Evolutionary conservation across 2,329 filamentous ascomycete species (phyloP), one percentile per base, ranked within the genome.

Genomic region (Dryadomyces quercus-mongolicae): DNA sequence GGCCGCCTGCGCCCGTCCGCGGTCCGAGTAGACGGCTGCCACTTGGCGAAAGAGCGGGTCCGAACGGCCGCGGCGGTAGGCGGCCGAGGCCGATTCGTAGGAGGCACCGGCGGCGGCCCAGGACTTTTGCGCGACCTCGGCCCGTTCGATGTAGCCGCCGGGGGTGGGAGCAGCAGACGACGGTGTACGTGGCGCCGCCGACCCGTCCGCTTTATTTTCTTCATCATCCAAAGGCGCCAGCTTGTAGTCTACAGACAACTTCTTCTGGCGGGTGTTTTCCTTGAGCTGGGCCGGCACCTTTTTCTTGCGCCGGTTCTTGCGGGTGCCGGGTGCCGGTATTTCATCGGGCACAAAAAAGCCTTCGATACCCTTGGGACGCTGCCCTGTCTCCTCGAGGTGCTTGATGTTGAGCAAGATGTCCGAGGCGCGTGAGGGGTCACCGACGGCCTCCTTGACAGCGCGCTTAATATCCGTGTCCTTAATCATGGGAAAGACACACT

Each of bases 381-480:
- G 73, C 0, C 78, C 78, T 1, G 74, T 77, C 55, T 89, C 81
- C 55, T 88, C 81, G 5, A 96, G 82, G 63, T 85, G 89, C 20
- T 86, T 81, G 15, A 88, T 75, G 60, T 86, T 94, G 36, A 96
- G 76, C 13, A 97, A 72, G 56, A 89, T 82, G 61, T 95, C 89
- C 58, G 94, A 82, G 1, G 88, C 81, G 15, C 75, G 74, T 55
- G 83, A 79, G 43, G 87, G 78, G 59, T 88, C 80, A 0, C 84
- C 80, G 12, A 78, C 74, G 34, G 75, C 80, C 62, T 88, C 87
- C 59, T 79, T 80, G 51, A 95, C 68, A 0, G 82, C 80, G 58
- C 83, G 78, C 45, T 72, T 71, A 31, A 95, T 75, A 45, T 87
- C 84, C 49, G 82, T 80, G 0, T 71, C 71, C 49, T 82, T 84